A percentile compares a stretch with the other conserved stretches of the same genome.
Conservation (phyloP, 1,284 basidiomycete genomes). For the Coniophora puteana region DNA sequence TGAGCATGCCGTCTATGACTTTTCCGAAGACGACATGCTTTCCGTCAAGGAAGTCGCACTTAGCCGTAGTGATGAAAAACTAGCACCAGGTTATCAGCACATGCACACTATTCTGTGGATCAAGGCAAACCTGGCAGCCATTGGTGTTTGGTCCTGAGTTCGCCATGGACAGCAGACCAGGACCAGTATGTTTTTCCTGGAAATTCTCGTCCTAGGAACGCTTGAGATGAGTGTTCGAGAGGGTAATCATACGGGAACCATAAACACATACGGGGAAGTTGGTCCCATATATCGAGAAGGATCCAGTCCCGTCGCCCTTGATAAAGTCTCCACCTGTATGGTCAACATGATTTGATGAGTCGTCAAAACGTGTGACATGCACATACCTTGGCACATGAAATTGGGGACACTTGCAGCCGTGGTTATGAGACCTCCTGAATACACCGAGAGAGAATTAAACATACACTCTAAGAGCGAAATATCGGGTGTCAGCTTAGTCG, state of each 20-base stretch:
- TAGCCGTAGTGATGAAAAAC: constrained; percentile 97
- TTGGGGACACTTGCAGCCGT: constrained; percentile 57
- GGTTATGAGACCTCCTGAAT: constrained; percentile 5
- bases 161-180: constrained; percentile 88
- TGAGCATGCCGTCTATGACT: constrained; percentile 86
- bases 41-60: constrained; percentile 91
- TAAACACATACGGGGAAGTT: constrained; percentile 70
- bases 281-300: constrained; percentile 92
- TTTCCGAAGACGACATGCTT: constrained; percentile 95
- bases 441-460: constrained; percentile 22
- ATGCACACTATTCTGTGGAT: constrained; percentile 1
- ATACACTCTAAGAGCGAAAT: constrained; percentile 61
- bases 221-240: background rate
- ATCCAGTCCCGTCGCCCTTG: constrained; percentile 90
- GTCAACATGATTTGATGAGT: constrained; percentile 6
- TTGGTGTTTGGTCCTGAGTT: constrained; percentile 93
- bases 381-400: constrained; percentile 82
- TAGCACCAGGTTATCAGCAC: constrained; percentile 29
- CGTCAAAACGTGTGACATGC: background rate
- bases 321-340: constrained; percentile 79
- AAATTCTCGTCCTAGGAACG: constrained; percentile 93
- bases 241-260: background rate
- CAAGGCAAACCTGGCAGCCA: constrained; percentile 73
- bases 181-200: constrained; percentile 80
- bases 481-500: constrained; percentile 2